Evolutionary conservation across 306 rosid genomes (phyloP).

Genomic region (Rosa chinensis): DNA sequence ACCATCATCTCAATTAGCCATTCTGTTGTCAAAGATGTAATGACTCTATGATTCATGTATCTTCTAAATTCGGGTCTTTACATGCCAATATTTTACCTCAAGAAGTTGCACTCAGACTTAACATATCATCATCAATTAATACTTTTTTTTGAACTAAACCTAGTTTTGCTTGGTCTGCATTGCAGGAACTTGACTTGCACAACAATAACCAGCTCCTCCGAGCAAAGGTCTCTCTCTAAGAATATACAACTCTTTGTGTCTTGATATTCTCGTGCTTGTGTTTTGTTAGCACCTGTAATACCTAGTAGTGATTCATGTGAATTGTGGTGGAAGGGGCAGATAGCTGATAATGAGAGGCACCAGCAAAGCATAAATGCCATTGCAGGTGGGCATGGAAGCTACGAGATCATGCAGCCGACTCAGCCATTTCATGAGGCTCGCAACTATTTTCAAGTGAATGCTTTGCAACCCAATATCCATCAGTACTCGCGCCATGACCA

Average conservation of each 20-base stretch:
- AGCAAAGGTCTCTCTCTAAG: slow-evolving; percentile 55
- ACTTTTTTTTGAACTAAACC: not conserved
- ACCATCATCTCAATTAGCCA: not conserved
- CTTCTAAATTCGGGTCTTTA: not conserved
- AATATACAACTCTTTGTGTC: not conserved
- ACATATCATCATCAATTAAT: not conserved
- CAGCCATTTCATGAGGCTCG: slow-evolving; percentile 56
- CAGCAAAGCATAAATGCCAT: slow-evolving; percentile 50
- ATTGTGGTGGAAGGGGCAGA: slow-evolving; percentile 38
- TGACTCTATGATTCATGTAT: not conserved
- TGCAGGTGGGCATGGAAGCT: slow-evolving; percentile 50
- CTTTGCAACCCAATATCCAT: slow-evolving; percentile 57
- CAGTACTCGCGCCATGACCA: slow-evolving; percentile 68
- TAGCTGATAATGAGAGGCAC: slow-evolving; percentile 78
- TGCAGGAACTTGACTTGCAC: slow-evolving; percentile 91
- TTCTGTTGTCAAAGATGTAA: not conserved
- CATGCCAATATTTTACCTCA: not conserved
- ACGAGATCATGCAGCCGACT: slow-evolving; percentile 60
- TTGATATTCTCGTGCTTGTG: not conserved
- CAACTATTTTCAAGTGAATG: slow-evolving; percentile 77
- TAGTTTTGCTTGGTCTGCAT: not conserved
- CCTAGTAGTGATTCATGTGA: not conserved
- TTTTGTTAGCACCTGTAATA: not conserved
- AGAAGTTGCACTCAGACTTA: not conserved
- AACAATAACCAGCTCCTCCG: slow-evolving; percentile 82